Percentiles rank a stretch among this genome's conserved stretches.
These are phyloP conservation scores for Pseudogymnoascus sp. DNA, from an alignment of 2,329 filamentous ascomycete species.

Conservation along the genomic window DNA sequence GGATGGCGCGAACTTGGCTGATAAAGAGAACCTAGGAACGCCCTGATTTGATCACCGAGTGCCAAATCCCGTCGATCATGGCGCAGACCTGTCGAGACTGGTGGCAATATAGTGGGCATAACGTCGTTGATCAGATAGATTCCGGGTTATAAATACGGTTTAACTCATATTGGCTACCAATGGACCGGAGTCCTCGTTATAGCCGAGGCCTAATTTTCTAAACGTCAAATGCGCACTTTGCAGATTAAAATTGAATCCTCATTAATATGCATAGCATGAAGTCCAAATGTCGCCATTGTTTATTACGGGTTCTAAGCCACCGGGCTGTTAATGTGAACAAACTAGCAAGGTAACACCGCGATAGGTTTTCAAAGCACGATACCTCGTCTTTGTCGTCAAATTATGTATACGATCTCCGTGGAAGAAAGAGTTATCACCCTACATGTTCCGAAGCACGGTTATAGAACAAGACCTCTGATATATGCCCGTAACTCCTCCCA, in stretches of 20 bases:
- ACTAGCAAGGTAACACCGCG: not conserved
- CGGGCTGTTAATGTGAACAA: not conserved
- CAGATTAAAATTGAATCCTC: not conserved
- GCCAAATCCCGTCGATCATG: slow-evolving; percentile 44
- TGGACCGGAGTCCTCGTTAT: not conserved
- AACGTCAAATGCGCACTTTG: not conserved
- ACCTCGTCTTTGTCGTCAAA: not conserved
- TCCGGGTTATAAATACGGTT: slow-evolving; percentile 9
- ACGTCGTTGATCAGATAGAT: slow-evolving; percentile 45
- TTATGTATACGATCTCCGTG: not conserved
- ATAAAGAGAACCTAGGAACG: slow-evolving; percentile 18
- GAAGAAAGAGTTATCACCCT: not conserved
- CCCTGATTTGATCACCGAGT: slow-evolving; percentile 33
- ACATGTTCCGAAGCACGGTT: not conserved
- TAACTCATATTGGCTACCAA: not conserved
- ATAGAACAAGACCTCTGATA: not conserved
- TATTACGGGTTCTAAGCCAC: not conserved
- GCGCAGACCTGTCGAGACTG: slow-evolving; percentile 50
- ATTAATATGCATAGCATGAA: not conserved
- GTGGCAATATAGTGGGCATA: slow-evolving; percentile 41
- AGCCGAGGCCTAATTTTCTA: not conserved
- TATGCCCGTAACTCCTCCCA: not conserved
- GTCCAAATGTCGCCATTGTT: not conserved
- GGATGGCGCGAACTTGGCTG: not conserved
- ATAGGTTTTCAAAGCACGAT: not conserved